These are phyloP conservation scores for Monosporozyma solicola DNA, from an alignment of 805 yeast species.

Conservation along the genomic window DNA sequence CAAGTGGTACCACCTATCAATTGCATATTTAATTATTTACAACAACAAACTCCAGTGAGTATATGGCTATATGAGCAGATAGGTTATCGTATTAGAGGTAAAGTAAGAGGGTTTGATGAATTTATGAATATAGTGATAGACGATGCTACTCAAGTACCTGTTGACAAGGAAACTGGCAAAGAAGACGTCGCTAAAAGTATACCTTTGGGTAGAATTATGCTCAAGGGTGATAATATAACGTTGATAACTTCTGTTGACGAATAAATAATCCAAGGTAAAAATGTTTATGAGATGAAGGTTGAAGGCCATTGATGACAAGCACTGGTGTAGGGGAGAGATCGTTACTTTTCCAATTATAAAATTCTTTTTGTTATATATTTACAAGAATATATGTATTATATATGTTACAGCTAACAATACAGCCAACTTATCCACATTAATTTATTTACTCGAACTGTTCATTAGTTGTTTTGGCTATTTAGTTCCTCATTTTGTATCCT, in stretches of 20 bases:
- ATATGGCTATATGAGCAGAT: constrained; percentile 89
- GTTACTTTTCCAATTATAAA: neutral
- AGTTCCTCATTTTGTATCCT: neutral
- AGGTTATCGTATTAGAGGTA: constrained; percentile 68
- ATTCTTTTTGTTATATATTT: neutral
- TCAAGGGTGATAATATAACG: constrained; percentile 93
- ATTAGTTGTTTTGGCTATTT: neutral
- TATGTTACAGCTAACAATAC: neutral
- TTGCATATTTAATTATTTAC: constrained; percentile 76
- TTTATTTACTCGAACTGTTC: neutral
- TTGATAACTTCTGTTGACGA: constrained; percentile 40
- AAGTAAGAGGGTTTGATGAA: constrained; percentile 89
- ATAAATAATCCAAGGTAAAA: neutral
- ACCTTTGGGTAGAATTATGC: constrained; percentile 61
- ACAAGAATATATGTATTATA: constrained; percentile 1
- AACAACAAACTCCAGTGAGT: constrained; percentile 68
- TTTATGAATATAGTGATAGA: constrained; percentile 79
- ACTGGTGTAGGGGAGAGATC: neutral
- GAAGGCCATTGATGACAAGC: neutral
- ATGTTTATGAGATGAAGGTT: neutral
- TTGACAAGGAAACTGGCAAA: constrained; percentile 33
- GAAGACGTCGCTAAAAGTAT: constrained; percentile 27
- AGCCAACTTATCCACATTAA: neutral
- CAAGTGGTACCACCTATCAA: constrained; percentile 82
- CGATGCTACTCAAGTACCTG: constrained; percentile 56